Conservation (phyloP, 371 early-diverging fungal genomes). For the Rhizopus stolonifer region DNA sequence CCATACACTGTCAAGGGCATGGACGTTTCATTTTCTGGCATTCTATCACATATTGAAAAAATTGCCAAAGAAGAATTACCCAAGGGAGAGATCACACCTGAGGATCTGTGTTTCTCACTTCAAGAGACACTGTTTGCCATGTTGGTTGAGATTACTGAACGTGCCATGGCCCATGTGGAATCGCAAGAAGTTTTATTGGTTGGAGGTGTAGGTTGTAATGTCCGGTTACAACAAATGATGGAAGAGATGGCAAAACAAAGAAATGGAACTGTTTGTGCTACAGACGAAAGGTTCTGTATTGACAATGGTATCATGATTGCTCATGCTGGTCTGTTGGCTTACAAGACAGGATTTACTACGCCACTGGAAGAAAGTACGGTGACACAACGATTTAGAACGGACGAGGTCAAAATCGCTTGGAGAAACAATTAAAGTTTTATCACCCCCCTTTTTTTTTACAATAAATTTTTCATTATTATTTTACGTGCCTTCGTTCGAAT, state of each 20-base stretch:
- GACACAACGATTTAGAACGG: conserved; percentile 96
- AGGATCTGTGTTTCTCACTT: conserved; percentile 96
- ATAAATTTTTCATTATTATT: neutral
- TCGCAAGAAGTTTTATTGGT: conserved; percentile 95
- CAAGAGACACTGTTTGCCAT: conserved; percentile 99
- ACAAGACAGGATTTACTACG: conserved; percentile 70
- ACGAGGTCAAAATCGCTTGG: conserved; percentile 91
- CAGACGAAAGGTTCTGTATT: conserved; percentile 98
- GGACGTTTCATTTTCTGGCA: conserved; percentile 99
- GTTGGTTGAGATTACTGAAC: conserved; percentile 99
- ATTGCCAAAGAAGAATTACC: conserved; percentile 67
- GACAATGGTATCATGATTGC: conserved; percentile 99
- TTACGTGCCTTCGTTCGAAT: too few relatives aligned
- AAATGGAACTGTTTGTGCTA: conserved; percentile 89
- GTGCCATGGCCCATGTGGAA: conserved; percentile 99
- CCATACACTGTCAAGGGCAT: conserved; percentile 99
- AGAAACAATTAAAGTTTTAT: conserved; percentile 52
- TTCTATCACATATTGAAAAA: conserved; percentile 88
- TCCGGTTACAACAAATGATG: conserved; percentile 99
- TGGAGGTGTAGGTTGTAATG: conserved; percentile 99
- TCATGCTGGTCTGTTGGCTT: conserved; percentile 91
- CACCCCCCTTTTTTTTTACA: neutral
- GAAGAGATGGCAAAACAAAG: conserved; percentile 92
- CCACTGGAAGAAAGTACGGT: conserved; percentile 85
- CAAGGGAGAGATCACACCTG: conserved; percentile 66